Evolutionary conservation across 2,329 filamentous ascomycete genomes (phyloP).

Genomic region (Calonectria naviculata): DNA sequence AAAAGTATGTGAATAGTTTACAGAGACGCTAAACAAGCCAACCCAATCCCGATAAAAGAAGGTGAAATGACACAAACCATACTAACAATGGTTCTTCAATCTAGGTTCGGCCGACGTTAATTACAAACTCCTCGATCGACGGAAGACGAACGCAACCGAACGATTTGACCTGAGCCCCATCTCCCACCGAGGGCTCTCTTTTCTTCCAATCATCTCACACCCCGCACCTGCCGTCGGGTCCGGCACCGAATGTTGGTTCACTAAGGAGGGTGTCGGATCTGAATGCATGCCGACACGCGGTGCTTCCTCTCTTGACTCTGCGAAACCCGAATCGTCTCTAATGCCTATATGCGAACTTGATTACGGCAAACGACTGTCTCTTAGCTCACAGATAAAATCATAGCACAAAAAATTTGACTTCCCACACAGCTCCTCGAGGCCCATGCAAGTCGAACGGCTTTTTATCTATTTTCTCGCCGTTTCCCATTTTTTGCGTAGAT

Average conservation of each 20-base stretch:
- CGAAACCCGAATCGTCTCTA: constrained; percentile 48
- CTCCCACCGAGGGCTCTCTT: constrained; percentile 37
- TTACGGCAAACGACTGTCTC: constrained; percentile 55
- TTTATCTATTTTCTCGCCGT: constrained; percentile 26
- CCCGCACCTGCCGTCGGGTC: constrained; percentile 40
- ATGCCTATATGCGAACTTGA: constrained; percentile 52
- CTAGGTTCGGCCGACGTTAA: constrained; percentile 97
- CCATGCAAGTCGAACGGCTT: constrained; percentile 33
- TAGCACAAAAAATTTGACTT: constrained; percentile 45
- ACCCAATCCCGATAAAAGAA: constrained; percentile 35
- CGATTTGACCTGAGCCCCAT: constrained; percentile 35
- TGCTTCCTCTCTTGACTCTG: constrained; percentile 37
- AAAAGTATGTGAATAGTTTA: constrained; percentile 94
- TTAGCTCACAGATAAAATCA: constrained; percentile 55
- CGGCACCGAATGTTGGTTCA: constrained; percentile 44
- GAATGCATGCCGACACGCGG: constrained; percentile 38
- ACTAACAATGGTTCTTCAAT: constrained; percentile 76
- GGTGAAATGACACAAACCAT: constrained; percentile 52
- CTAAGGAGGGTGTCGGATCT: constrained; percentile 41
- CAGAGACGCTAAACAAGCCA: constrained; percentile 59
- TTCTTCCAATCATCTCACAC: constrained; percentile 42
- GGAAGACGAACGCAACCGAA: constrained; percentile 38
- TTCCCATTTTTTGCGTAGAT: constrained; percentile 34
- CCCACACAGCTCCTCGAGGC: constrained; percentile 34
- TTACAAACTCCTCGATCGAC: constrained; percentile 41